Evolutionary conservation across 768 basidiomycete species (phyloP).

Genomic region (Hericium rajendrae): DNA sequence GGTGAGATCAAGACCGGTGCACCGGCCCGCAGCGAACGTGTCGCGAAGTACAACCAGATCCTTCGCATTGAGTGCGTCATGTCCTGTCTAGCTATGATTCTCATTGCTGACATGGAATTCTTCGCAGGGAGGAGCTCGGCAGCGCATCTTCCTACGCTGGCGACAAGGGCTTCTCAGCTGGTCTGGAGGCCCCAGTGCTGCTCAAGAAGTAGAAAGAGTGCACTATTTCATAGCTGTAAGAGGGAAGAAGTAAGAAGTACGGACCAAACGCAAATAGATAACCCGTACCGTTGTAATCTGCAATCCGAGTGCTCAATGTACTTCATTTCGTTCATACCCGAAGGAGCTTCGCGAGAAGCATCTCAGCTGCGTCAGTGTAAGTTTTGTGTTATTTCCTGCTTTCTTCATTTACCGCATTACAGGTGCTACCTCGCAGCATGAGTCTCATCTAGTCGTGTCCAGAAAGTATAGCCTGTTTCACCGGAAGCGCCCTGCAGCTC

Average conservation of each 20-base stretch:
- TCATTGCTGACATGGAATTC: constrained; percentile 5
- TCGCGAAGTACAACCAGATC: constrained; percentile 87
- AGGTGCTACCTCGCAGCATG: no score
- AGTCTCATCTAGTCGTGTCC: no score
- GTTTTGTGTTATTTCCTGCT: no score
- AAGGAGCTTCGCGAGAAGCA: no score
- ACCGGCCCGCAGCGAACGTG: constrained; percentile 91
- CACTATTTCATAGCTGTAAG: background rate
- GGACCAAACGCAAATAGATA: background rate
- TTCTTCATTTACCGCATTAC: no score
- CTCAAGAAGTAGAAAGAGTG: constrained; percentile 43
- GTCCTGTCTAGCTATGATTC: constrained; percentile 5
- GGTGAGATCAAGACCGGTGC: constrained; percentile 99
- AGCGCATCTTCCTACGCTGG: constrained; percentile 65
- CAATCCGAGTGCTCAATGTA: background rate
- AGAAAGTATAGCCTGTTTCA: no score
- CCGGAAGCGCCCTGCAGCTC: no score
- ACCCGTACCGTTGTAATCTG: background rate
- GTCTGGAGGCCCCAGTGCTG: constrained; percentile 61
- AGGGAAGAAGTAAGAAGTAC: background rate
- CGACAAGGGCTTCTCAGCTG: constrained; percentile 70
- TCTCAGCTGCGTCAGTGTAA: no score
- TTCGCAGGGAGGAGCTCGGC: constrained; percentile 66
- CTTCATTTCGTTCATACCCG: no score
- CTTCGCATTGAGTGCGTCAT: constrained; percentile 78